phyloP scores from a whole-genome alignment of 805 yeast species.

The Candida qinlingensis region DNA sequence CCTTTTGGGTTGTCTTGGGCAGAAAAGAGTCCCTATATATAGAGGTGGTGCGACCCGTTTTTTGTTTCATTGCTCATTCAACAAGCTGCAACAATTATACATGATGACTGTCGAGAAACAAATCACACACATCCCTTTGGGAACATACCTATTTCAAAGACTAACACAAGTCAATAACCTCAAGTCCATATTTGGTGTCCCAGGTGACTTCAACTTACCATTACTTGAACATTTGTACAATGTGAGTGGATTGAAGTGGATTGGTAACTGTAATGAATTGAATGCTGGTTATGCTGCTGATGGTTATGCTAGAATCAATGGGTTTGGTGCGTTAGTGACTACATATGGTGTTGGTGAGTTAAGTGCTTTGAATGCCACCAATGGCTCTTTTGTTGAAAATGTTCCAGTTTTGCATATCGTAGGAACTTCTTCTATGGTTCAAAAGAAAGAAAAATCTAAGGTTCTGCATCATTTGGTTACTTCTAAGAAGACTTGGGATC shows the following conservation, averaged over 20 bases:
- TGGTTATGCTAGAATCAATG: slow-evolving; percentile 64
- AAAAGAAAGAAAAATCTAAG: slow-evolving; percentile 24
- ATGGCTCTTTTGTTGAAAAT: slow-evolving; percentile 80
- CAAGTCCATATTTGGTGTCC: slow-evolving; percentile 63
- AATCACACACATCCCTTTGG: slow-evolving; percentile 37
- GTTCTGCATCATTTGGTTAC: slow-evolving; percentile 50
- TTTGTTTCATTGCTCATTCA: background rate
- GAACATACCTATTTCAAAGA: slow-evolving; percentile 61
- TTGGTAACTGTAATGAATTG: slow-evolving; percentile 83
- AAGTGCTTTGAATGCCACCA: slow-evolving; percentile 76
- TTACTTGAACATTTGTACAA: slow-evolving; percentile 61
- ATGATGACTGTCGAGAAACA: slow-evolving; percentile 16
- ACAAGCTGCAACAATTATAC: background rate
- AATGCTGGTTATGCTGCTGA: slow-evolving; percentile 90
- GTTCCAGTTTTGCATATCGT: slow-evolving; percentile 82
- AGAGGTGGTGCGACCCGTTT: background rate
- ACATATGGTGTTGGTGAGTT: slow-evolving; percentile 92
- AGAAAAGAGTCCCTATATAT: too few relatives aligned
- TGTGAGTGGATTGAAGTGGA: slow-evolving; percentile 52
- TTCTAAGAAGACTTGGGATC: slow-evolving; percentile 35
- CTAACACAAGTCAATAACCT: slow-evolving; percentile 45
- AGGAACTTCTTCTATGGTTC: slow-evolving; percentile 58
- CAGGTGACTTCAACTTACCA: slow-evolving; percentile 67
- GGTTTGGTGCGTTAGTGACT: slow-evolving; percentile 32
- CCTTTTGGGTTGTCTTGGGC: too few relatives aligned